Evolutionary conservation across 257 asterid species (phyloP).

Genomic region (Forsythia suspensa): DNA sequence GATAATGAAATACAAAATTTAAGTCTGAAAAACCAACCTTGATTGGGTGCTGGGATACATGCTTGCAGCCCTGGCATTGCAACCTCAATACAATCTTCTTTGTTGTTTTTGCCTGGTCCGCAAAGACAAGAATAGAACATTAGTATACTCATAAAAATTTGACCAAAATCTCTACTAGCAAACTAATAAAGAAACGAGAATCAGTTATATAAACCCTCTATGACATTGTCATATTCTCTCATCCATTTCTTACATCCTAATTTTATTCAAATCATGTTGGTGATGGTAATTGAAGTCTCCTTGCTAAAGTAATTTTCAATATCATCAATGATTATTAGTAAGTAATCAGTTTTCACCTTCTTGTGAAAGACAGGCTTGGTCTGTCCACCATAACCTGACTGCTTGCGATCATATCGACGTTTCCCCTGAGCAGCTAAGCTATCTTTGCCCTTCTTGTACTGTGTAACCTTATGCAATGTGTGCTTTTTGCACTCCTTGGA

Average conservation of each 20-base stretch:
- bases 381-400: conserved; percentile 89
- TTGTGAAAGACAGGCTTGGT: conserved; percentile 88
- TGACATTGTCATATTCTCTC: neutral
- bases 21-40: conserved; percentile 37
- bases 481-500: conserved; percentile 82
- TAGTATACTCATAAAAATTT: neutral
- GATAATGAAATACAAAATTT: neutral
- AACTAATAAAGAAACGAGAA: neutral
- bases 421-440: conserved; percentile 76
- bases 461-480: conserved; percentile 83
- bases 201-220: neutral
- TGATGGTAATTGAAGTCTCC: no score
- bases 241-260: no score
- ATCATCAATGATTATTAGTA: neutral
- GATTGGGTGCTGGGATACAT: conserved; percentile 69
- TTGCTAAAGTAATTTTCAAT: neutral
- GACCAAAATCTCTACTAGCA: neutral
- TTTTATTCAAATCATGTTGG: neutral
- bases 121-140: neutral
- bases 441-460: conserved; percentile 75
- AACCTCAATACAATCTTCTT: conserved; percentile 76
- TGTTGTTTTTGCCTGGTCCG: conserved; percentile 58
- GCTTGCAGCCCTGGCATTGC: conserved; percentile 76
- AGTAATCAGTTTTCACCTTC: conserved; percentile 44
- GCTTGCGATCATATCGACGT: conserved; percentile 84